phyloP scores from a whole-genome alignment of 2,329 filamentous ascomycete species.

The Neofusicoccum parvum region DNA sequence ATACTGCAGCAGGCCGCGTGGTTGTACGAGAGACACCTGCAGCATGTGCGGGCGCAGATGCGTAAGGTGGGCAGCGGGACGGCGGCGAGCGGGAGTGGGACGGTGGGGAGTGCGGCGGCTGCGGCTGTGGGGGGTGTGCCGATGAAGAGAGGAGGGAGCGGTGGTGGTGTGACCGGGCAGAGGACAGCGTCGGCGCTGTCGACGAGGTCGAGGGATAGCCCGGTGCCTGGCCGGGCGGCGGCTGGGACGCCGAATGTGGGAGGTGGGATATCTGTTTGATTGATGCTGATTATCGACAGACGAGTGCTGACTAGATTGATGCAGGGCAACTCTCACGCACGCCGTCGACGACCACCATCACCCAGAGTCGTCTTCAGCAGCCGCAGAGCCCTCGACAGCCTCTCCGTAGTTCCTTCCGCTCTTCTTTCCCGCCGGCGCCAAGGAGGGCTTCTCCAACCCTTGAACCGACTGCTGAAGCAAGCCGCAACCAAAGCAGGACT shows the following conservation, averaged over 20 bases:
- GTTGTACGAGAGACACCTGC: conserved; percentile 87
- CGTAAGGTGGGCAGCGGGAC: conserved; percentile 63
- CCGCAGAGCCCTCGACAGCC: conserved; percentile 31
- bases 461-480: conserved; percentile 24
- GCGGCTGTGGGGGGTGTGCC: conserved; percentile 37
- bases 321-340: conserved; percentile 44
- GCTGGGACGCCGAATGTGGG: conserved; percentile 43
- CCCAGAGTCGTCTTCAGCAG: conserved; percentile 29
- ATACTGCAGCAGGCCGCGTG: conserved; percentile 91
- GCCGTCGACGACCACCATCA: conserved; percentile 52
- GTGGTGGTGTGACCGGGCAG: conserved; percentile 38
- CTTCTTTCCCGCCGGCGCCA: conserved; percentile 26
- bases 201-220: conserved; percentile 59
- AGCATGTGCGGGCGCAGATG: conserved; percentile 88
- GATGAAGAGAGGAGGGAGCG: conserved; percentile 57
- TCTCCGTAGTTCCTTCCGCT: conserved; percentile 30
- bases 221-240: conserved; percentile 42
- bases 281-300: not conserved
- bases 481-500: conserved; percentile 31
- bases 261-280: conserved; percentile 15
- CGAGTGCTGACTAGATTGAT: not conserved
- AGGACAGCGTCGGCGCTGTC: conserved; percentile 59
- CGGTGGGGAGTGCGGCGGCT: conserved; percentile 29
- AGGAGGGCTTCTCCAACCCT: conserved; percentile 22
- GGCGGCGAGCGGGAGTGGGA: conserved; percentile 42